A percentile compares a stretch with the other conserved stretches of the same genome.
Conservation (phyloP, 1,139 yeast genomes). For the Meyerozyma elateridarum region DNA sequence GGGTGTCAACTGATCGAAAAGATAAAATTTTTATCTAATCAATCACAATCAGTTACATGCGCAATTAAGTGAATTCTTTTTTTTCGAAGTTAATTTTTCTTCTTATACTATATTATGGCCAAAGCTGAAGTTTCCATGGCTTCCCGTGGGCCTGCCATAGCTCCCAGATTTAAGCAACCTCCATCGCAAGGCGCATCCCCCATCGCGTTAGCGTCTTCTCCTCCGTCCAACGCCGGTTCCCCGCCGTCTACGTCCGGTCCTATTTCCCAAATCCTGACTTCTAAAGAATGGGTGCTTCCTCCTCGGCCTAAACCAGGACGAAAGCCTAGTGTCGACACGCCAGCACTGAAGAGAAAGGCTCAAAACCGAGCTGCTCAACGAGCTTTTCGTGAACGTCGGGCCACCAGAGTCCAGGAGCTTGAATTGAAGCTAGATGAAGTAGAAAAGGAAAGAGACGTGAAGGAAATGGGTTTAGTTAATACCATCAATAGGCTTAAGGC, state of each 20-base stretch:
- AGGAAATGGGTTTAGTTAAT: slow-evolving; percentile 57
- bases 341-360: slow-evolving; percentile 77
- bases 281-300: slow-evolving; percentile 89
- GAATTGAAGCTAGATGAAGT: slow-evolving; percentile 51
- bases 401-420: slow-evolving; percentile 51
- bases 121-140: slow-evolving; percentile 15
- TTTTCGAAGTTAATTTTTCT: background rate
- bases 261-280: slow-evolving; percentile 52
- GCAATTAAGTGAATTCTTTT: slow-evolving; percentile 1
- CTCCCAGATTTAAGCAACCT: slow-evolving; percentile 33
- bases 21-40: slow-evolving; percentile 13
- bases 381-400: slow-evolving; percentile 82
- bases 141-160: slow-evolving; percentile 28
- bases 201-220: slow-evolving; percentile 19
- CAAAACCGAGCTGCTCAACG: slow-evolving; percentile 95
- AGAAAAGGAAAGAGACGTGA: slow-evolving; percentile 58
- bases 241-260: slow-evolving; percentile 1
- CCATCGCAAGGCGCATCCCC: slow-evolving; percentile 28
- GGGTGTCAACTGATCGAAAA: slow-evolving; percentile 10
- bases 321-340: slow-evolving; percentile 73
- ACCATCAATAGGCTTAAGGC: slow-evolving; percentile 28
- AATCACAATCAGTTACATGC: slow-evolving; percentile 8
- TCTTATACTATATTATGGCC: background rate
- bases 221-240: slow-evolving; percentile 13
- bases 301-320: slow-evolving; percentile 91